These are phyloP conservation scores for Capsella bursapastoris DNA, from an alignment of 345 rosid species.

Conservation along the genomic window DNA sequence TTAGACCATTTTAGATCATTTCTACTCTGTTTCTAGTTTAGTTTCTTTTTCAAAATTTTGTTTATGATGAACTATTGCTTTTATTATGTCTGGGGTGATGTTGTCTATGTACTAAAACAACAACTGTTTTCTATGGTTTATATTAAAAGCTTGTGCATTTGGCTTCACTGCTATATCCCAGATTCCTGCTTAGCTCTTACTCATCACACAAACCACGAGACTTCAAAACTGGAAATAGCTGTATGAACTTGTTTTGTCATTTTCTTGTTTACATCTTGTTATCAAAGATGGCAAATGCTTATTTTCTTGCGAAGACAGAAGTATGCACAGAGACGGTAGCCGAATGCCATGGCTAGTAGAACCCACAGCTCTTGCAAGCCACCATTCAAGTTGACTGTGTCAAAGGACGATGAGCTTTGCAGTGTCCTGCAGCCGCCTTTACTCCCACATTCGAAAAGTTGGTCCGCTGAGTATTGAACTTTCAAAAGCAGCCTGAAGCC, in stretches of 20 bases:
- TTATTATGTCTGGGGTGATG: conserved; percentile 18
- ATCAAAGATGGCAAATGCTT: conserved; percentile 61
- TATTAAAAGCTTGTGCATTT: conserved; percentile 26
- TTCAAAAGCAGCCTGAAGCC: conserved; percentile 87
- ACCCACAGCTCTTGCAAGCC: conserved; percentile 93
- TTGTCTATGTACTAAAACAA: conserved; percentile 30
- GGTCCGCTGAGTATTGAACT: conserved; percentile 80
- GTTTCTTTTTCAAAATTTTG: background rate
- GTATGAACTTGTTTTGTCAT: background rate
- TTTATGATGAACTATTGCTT: background rate
- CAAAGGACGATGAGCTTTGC: conserved; percentile 83
- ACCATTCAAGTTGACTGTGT: conserved; percentile 72
- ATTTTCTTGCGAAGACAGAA: conserved; percentile 74
- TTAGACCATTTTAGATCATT: background rate
- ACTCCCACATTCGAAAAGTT: conserved; percentile 76
- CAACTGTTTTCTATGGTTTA: conserved; percentile 25
- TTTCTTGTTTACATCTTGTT: background rate
- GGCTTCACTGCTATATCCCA: conserved; percentile 13
- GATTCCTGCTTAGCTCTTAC: background rate
- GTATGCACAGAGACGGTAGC: conserved; percentile 71
- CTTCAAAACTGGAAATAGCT: conserved; percentile 32
- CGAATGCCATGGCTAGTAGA: conserved; percentile 78
- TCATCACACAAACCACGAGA: conserved; percentile 5
- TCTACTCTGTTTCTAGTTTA: background rate
- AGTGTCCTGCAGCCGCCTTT: conserved; percentile 69